phyloP scores from a whole-genome alignment of 2,329 filamentous ascomycete genomes.

The Truncatella angustata region DNA sequence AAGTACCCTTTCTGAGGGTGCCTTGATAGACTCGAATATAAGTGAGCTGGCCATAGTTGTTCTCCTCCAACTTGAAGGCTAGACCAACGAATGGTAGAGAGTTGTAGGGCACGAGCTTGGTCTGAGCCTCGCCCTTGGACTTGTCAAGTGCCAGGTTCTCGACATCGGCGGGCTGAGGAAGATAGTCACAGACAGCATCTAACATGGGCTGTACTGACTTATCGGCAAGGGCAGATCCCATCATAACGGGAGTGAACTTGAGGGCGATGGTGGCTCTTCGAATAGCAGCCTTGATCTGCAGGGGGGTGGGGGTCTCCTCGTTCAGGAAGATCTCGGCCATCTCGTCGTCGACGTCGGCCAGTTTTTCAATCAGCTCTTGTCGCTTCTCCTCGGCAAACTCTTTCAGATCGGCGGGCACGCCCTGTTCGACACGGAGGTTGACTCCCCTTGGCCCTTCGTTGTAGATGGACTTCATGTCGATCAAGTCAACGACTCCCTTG shows the following conservation, averaged over 20 bases:
- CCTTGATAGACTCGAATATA: conserved; percentile 99
- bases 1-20: conserved; percentile 79
- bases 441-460: conserved; percentile 84
- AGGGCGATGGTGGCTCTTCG: conserved; percentile 83
- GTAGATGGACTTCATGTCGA: conserved; percentile 90
- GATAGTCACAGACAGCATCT: conserved; percentile 92
- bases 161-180: conserved; percentile 88
- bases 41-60: conserved; percentile 96
- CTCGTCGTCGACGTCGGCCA: conserved; percentile 96
- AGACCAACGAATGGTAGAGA: conserved; percentile 90
- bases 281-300: conserved; percentile 90
- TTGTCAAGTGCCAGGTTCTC: conserved; percentile 87
- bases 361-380: conserved; percentile 83
- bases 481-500: conserved; percentile 86
- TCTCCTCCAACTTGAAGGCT: conserved; percentile 98
- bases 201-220: conserved; percentile 96
- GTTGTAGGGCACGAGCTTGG: conserved; percentile 91
- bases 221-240: conserved; percentile 93
- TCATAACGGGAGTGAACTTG: conserved; percentile 92
- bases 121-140: conserved; percentile 71
- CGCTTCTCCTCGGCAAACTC: conserved; percentile 80
- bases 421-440: conserved; percentile 70
- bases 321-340: conserved; percentile 95
- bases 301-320: conserved; percentile 72
- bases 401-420: conserved; percentile 77